phyloP scores from a whole-genome alignment of 352 stramenopile genomes.

The Saprolegnia parasitica region DNA sequence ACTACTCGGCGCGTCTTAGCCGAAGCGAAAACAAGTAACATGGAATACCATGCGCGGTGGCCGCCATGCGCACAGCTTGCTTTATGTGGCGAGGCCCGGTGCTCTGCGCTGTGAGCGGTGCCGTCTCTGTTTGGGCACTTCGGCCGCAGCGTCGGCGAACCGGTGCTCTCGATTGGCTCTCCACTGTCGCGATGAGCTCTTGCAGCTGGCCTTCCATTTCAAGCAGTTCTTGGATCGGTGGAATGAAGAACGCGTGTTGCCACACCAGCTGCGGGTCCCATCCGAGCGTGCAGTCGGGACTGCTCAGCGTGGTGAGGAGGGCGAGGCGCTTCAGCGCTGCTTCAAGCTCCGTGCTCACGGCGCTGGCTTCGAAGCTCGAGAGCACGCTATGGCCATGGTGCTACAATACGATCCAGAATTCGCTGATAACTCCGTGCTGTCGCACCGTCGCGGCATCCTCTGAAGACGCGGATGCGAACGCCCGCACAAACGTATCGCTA shows the following conservation, averaged over 20 bases:
- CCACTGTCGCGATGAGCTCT: constrained; percentile 36
- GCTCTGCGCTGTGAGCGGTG: constrained; percentile 32
- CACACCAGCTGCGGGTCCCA: constrained; percentile 50
- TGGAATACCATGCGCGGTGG: neutral
- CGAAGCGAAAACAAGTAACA: too few species aligned
- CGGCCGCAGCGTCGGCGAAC: neutral
- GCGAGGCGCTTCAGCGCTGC: constrained; percentile 13
- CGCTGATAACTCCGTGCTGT: neutral
- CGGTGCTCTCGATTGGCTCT: constrained; percentile 21
- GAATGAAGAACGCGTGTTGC: constrained; percentile 60
- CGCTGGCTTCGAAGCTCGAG: constrained; percentile 7
- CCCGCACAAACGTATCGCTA: neutral
- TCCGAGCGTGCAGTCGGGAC: constrained; percentile 42
- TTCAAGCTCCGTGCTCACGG: constrained; percentile 4
- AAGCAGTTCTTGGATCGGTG: constrained; percentile 40
- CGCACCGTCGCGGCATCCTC: neutral
- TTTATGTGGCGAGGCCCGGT: neutral
- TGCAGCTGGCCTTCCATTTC: constrained; percentile 43
- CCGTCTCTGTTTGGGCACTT: constrained; percentile 37
- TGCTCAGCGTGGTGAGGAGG: constrained; percentile 16
- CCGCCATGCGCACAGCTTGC: neutral
- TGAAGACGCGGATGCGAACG: neutral
- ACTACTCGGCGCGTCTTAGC: too few species aligned
- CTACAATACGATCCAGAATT: neutral
- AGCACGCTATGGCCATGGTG: neutral